Percentiles rank a stretch among this genome's conserved stretches.
Evolutionary conservation across 2,329 filamentous ascomycete species (phyloP).

Genomic region (Ascochyta lentis): DNA sequence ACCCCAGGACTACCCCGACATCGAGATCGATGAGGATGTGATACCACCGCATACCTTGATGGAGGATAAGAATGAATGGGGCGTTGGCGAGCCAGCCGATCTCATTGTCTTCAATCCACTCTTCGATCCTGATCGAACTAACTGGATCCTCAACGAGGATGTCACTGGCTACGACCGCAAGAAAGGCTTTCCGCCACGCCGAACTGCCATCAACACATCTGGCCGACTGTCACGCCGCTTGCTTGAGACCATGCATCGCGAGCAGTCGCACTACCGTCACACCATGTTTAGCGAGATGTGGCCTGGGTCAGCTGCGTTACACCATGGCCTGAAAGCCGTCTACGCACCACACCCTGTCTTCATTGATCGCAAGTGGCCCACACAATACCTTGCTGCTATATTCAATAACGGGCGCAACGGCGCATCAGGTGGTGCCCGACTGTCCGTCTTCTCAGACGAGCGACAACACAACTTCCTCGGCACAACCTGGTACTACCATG

Average conservation of each 20-base stretch:
- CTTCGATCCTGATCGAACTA: constrained; percentile 73
- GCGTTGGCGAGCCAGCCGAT: constrained; percentile 74
- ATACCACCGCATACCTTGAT: constrained; percentile 63
- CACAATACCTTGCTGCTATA: constrained; percentile 60
- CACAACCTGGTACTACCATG: constrained; percentile 62
- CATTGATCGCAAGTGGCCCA: constrained; percentile 63
- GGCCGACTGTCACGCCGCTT: constrained; percentile 71
- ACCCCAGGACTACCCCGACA: constrained; percentile 51
- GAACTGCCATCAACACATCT: constrained; percentile 75
- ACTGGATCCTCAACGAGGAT: constrained; percentile 75
- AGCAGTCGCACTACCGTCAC: constrained; percentile 71
- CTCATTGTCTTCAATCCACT: constrained; percentile 80
- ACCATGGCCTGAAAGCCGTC: constrained; percentile 79
- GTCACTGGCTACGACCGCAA: constrained; percentile 70
- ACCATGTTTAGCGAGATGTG: constrained; percentile 85
- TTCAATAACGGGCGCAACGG: constrained; percentile 64
- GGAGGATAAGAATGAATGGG: constrained; percentile 65
- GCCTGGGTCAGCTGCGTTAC: constrained; percentile 71
- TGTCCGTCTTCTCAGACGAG: constrained; percentile 58
- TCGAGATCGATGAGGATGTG: constrained; percentile 61
- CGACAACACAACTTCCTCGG: constrained; percentile 62
- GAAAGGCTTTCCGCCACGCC: constrained; percentile 66
- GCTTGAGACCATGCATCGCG: constrained; percentile 75
- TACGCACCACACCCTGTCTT: constrained; percentile 67
- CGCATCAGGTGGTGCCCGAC: constrained; percentile 56